Percentiles rank a stretch among this genome's conserved stretches.
Evolutionary conservation across 441 rosid species (phyloP).

Genomic region (Raphanus hybrid): DNA sequence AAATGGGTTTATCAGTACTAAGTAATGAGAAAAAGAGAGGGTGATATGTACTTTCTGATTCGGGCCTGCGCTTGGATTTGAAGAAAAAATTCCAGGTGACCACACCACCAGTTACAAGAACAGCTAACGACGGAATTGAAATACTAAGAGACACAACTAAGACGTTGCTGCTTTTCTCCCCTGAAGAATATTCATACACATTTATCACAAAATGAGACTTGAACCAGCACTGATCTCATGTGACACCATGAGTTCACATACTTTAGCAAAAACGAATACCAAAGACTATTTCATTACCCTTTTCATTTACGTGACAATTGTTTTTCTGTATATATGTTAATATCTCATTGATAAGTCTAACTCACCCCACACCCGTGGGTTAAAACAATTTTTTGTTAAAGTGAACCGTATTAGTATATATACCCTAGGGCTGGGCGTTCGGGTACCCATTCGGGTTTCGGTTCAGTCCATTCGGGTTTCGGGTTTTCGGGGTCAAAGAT

Average conservation of each 20-base stretch:
- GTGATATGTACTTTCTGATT: slow-evolving; percentile 15
- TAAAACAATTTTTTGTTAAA: too few species aligned
- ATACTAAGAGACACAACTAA: slow-evolving; percentile 16
- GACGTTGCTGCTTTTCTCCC: slow-evolving; percentile 6
- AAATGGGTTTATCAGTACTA: neutral
- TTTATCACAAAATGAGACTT: neutral
- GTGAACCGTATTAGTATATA: neutral
- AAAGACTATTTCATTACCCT: too few species aligned
- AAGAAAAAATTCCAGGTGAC: neutral
- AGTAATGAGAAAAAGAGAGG: neutral
- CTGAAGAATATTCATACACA: slow-evolving; percentile 18
- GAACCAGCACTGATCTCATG: neutral
- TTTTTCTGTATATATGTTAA: too few species aligned
- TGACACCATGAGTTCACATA: neutral
- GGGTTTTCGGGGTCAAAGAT: too few species aligned
- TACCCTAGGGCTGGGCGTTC: too few species aligned
- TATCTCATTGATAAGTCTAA: too few species aligned
- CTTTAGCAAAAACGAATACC: too few species aligned
- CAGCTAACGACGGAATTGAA: neutral
- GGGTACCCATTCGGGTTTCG: too few species aligned
- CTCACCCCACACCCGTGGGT: too few species aligned
- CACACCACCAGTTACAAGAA: slow-evolving; percentile 12
- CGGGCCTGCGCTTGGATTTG: slow-evolving; percentile 16
- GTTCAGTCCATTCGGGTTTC: too few species aligned
- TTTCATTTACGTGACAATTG: too few species aligned